Evolutionary conservation across 2,329 filamentous ascomycete genomes (phyloP).

Genomic region (Fonsecaea pugnacius): DNA sequence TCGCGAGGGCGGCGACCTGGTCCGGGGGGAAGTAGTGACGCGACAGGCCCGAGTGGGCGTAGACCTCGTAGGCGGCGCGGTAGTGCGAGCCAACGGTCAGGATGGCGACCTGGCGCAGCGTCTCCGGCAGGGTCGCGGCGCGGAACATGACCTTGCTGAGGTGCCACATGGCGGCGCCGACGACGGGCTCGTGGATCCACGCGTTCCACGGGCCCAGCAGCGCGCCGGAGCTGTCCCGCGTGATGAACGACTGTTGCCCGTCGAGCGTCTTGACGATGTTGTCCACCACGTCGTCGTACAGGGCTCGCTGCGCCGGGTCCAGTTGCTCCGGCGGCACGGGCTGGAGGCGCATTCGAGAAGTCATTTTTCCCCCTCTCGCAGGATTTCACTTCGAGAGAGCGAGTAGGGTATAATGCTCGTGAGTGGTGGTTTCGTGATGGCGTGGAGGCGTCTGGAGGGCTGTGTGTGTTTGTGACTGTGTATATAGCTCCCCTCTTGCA

Average conservation of each 20-base stretch:
- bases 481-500: too few relatives aligned
- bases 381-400: too few relatives aligned
- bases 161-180: neutral
- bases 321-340: neutral
- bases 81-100: neutral
- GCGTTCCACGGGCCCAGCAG: neutral
- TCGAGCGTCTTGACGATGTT: neutral
- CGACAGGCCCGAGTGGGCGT: neutral
- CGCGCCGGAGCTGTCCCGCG: neutral
- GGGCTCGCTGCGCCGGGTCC: neutral
- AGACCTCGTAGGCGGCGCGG: neutral
- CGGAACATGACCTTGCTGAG: neutral
- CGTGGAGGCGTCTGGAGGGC: too few relatives aligned
- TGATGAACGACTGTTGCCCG: neutral
- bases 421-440: too few relatives aligned
- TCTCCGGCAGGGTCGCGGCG: neutral
- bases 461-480: too few relatives aligned
- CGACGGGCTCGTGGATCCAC: slow-evolving; percentile 4
- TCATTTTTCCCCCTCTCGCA: neutral
- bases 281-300: neutral
- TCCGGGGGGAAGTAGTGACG: neutral
- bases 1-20: neutral
- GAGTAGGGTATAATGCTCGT: too few relatives aligned
- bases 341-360: neutral
- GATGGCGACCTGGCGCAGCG: slow-evolving; percentile 4